Conservation (phyloP, 768 basidiomycete species). For the Cyclocybe cylindracea region DNA sequence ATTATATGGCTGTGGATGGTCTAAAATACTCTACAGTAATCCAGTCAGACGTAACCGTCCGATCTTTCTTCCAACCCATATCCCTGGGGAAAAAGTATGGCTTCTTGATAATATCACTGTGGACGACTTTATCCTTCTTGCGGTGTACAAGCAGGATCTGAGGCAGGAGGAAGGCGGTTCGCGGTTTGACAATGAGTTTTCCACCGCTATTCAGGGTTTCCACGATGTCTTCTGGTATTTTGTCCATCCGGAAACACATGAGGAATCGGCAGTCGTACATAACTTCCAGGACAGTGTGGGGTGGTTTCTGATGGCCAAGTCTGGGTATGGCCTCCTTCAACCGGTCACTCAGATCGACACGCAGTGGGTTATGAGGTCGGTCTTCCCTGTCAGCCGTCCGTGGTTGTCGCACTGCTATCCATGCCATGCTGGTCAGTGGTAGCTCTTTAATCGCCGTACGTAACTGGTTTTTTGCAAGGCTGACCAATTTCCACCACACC, state of each 20-base stretch:
- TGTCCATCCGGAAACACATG: slow-evolving; percentile 43
- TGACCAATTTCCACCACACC: slow-evolving; percentile 64
- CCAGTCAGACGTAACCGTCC: slow-evolving; percentile 35
- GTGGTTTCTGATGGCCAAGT: slow-evolving; percentile 16
- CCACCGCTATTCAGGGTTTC: background rate
- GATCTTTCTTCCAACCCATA: slow-evolving; percentile 8
- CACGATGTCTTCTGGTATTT: slow-evolving; percentile 41
- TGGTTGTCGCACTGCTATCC: slow-evolving; percentile 66
- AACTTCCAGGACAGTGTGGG: slow-evolving; percentile 28
- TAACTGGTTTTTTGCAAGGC: slow-evolving; percentile 24
- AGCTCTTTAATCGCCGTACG: slow-evolving; percentile 2
- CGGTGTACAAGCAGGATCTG: slow-evolving; percentile 9
- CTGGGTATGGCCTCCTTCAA: slow-evolving; percentile 17
- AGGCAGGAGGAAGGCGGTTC: slow-evolving; percentile 15
- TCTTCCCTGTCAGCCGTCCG: slow-evolving; percentile 18
- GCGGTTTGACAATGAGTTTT: slow-evolving; percentile 9
- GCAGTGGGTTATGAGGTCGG: slow-evolving; percentile 23
- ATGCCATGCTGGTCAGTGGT: slow-evolving; percentile 34
- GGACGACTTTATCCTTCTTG: slow-evolving; percentile 5
- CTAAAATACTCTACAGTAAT: slow-evolving; percentile 28
- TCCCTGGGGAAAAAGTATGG: background rate
- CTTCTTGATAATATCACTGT: slow-evolving; percentile 7
- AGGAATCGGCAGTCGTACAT: slow-evolving; percentile 72
- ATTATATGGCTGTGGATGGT: slow-evolving; percentile 15
- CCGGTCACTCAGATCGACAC: slow-evolving; percentile 42